phyloP scores from a whole-genome alignment of 2,329 filamentous ascomycete species.

The Allantophomopsis lycopodina region DNA sequence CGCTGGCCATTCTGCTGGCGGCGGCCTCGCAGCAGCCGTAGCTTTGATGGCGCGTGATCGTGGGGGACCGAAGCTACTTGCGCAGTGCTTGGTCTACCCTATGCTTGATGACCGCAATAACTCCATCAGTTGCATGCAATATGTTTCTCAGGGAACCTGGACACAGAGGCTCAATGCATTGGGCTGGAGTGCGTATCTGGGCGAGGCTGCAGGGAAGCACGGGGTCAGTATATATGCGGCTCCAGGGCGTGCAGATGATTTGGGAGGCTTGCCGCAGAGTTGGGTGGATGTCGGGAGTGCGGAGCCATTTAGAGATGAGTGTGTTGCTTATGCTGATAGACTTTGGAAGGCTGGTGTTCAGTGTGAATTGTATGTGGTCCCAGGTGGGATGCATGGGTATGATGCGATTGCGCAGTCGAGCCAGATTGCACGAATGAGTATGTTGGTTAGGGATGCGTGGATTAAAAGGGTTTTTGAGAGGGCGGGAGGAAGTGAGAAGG shows the following conservation, averaged over 20 bases:
- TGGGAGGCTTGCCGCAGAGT: conserved; percentile 16
- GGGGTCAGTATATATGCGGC: conserved; percentile 18
- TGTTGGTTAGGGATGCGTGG: no score
- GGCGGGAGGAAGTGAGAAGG: no score
- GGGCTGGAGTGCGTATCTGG: conserved; percentile 18
- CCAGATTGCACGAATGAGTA: no score
- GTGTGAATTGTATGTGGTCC: conserved; percentile 20
- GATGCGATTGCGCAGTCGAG: conserved; percentile 4
- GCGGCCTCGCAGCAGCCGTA: conserved; percentile 38
- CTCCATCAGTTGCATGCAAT: conserved; percentile 15
- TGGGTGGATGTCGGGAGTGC: conserved; percentile 20
- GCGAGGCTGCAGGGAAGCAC: conserved; percentile 12
- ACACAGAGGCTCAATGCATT: conserved; percentile 15
- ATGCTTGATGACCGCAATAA: conserved; percentile 26
- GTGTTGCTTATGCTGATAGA: conserved; percentile 17
- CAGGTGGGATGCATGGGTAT: conserved; percentile 20
- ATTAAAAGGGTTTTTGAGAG: no score
- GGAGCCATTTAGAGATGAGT: conserved; percentile 20
- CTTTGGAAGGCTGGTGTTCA: conserved; percentile 18
- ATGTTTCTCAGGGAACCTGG: conserved; percentile 16
- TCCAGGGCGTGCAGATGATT: conserved; percentile 15
- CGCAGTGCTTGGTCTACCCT: conserved; percentile 24
- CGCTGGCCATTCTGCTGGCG: conserved; percentile 40
- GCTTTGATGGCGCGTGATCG: conserved; percentile 30
- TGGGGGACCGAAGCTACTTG: conserved; percentile 19